Evolutionary conservation across 2,329 filamentous ascomycete species (phyloP).

Genomic region (Pestalotiopsis sp.): DNA sequence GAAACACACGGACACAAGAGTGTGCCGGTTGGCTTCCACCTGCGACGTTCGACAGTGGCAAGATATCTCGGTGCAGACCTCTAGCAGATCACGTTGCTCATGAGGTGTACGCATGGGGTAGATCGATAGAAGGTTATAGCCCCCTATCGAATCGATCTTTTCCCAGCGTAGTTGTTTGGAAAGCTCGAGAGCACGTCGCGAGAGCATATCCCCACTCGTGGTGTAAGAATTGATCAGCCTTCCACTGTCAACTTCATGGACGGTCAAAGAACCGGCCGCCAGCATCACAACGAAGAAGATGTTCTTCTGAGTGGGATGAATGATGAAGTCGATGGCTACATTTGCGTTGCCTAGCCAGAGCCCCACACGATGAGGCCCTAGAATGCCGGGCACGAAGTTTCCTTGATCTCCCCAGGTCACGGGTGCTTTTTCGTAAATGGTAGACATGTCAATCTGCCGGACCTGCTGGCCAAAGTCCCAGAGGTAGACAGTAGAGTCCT

Average conservation of each 20-base stretch:
- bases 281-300: constrained; percentile 31
- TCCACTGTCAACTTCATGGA: constrained; percentile 28
- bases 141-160: constrained; percentile 32
- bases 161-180: constrained; percentile 29
- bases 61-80: background rate
- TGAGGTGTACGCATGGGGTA: constrained; percentile 6
- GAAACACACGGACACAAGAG: constrained; percentile 30
- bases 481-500: constrained; percentile 26
- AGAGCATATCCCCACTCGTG: constrained; percentile 19
- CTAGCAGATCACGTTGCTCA: background rate
- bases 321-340: constrained; percentile 31
- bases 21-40: background rate
- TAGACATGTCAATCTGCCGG: constrained; percentile 20
- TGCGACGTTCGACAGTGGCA: background rate
- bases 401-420: constrained; percentile 4
- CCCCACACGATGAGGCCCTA: constrained; percentile 19
- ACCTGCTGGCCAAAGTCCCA: constrained; percentile 27
- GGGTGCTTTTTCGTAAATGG: constrained; percentile 13
- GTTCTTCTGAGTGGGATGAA: constrained; percentile 24
- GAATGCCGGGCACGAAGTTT: background rate
- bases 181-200: constrained; percentile 1
- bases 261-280: constrained; percentile 21
- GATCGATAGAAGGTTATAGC: constrained; percentile 30
- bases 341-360: constrained; percentile 21
- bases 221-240: constrained; percentile 23